Evolutionary conservation across 2,329 filamentous ascomycete species (phyloP).

Genomic region (Teratosphaeriaceae sp.): DNA sequence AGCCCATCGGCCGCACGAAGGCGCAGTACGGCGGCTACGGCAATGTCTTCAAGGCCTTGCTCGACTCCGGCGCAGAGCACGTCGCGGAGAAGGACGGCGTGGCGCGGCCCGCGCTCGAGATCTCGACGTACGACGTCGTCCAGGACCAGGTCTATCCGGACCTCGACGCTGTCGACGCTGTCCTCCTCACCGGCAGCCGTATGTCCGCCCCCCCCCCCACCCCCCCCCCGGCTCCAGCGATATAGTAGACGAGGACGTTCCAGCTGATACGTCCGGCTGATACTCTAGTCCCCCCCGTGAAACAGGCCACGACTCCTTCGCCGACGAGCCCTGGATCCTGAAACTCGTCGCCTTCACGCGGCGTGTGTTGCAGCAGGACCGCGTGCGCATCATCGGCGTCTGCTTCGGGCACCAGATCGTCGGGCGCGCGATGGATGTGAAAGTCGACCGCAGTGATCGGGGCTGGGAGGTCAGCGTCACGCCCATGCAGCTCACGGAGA

Average conservation of each 20-base stretch:
- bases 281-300: slow-evolving; percentile 1
- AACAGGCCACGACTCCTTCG: slow-evolving; percentile 65
- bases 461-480: slow-evolving; percentile 82
- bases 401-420: slow-evolving; percentile 89
- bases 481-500: slow-evolving; percentile 58
- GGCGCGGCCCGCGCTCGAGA: slow-evolving; percentile 40
- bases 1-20: slow-evolving; percentile 58
- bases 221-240: neutral
- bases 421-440: slow-evolving; percentile 61
- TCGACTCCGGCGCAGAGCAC: slow-evolving; percentile 43
- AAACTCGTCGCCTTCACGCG: slow-evolving; percentile 63
- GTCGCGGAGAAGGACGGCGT: slow-evolving; percentile 43
- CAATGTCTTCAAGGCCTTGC: slow-evolving; percentile 49
- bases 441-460: slow-evolving; percentile 57
- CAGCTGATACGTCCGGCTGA: slow-evolving; percentile 8
- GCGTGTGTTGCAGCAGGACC: slow-evolving; percentile 52
- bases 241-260: neutral
- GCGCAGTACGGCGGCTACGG: slow-evolving; percentile 66
- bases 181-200: slow-evolving; percentile 66
- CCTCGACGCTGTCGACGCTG: slow-evolving; percentile 68
- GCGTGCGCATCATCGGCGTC: slow-evolving; percentile 65
- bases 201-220: slow-evolving; percentile 12
- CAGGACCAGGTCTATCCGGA: slow-evolving; percentile 60
- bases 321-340: slow-evolving; percentile 67
- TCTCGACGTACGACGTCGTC: slow-evolving; percentile 67